Base-by-base conservation (phyloP, 371 early-diverging fungal species). In the Apophysomyces ossiformis region DNA sequence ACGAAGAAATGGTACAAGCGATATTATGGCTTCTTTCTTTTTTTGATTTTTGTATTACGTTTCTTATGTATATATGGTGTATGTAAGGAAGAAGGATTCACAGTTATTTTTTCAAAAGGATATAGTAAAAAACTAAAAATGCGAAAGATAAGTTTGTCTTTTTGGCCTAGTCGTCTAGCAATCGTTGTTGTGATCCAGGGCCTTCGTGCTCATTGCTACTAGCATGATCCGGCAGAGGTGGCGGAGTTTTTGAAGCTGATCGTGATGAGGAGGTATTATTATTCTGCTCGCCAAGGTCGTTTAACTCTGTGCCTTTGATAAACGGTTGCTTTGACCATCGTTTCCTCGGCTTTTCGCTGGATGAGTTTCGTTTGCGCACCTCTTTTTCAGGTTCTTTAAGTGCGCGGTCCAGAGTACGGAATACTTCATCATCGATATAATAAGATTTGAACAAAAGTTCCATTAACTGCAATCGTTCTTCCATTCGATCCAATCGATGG, bases 301-400 rank as follows among this genome's bases (percentile, higher is more conserved):
- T 37, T 78, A 95, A 70, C 85, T 87, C 62, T 89, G 90, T 38
- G 78, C 88, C 57, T 92, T 93, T 74, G 82, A 88, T 61, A 44
- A 72, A 21, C 77, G 86, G 69, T 90, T 92, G 77, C 75, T 85
- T 50, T 50, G 54, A 50, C 63, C 79, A 73, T 12, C 94, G 93
- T 66, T 81, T 92, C 68, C 89, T 87, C 65, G 81, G 85, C 35
- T 83, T 84, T 57, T 72, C 92, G 61, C 62, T 81, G 32, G 87
- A 50, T 21, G 16, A 26, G 7, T 16, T 5, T 16, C 54, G 54
- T 50, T 50, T 50, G 21, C 54, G 54, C 21, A 50, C 4, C 4
- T 26, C 54, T 5, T 6, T 16, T 21, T 50, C 54, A 21, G 54
- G 54, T 21, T 50, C 54, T 56, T 71, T 68, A 4, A 74, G 38